Evolutionary conservation across 192 early-diverging fungal genomes (phyloP), one percentile per base, ranked within the genome.

Genomic region (Coemansia sp.): DNA sequence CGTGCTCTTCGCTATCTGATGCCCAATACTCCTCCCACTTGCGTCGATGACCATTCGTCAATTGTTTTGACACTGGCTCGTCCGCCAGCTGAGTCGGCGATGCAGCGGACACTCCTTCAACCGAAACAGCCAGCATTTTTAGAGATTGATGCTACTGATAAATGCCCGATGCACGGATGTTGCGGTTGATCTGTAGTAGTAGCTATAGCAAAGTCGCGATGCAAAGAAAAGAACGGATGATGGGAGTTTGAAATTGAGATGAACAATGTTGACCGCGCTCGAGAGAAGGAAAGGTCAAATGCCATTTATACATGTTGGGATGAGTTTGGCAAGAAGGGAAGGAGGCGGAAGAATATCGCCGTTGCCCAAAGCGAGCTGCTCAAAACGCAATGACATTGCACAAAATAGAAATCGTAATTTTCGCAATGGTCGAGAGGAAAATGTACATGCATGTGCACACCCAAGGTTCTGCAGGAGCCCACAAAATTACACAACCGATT

Each of bases 11-110:
- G n/a, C 50, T 57, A 19, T 51, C 52, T 34, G 61, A 31, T 2
- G 63, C 59, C 75, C 75, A 78, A 31, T 69, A 78, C 26, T 57
- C 46, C 5, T 68, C 56, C 75, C 75, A 78, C 4, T 63, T 60
- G 51, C 25, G 50, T 0, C 19, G 53, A 37, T 60, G 36, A 55
- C 17, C 12, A 50, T 57, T 31, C 26, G 53, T 31, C 57, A 44
- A 47, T 5, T 57, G 61, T 14, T 46, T 23, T 40, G 54, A 3
- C 42, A 4, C n/a, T 31, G 55, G 11, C 17, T 56, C 54, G 12
- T 26, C 21, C 20, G 63, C 28, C 46, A 50, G 11, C 0, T 53
- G 19, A n/a, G 38, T 20, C 21, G 63, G 37, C 3, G 63, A 31
- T 46, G 63, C 21, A 9, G 23, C 28, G 15, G 65, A 38, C 9